Evolutionary conservation across 2,329 filamentous ascomycete genomes (phyloP).

Genomic region (Dactylellina leptospora): DNA sequence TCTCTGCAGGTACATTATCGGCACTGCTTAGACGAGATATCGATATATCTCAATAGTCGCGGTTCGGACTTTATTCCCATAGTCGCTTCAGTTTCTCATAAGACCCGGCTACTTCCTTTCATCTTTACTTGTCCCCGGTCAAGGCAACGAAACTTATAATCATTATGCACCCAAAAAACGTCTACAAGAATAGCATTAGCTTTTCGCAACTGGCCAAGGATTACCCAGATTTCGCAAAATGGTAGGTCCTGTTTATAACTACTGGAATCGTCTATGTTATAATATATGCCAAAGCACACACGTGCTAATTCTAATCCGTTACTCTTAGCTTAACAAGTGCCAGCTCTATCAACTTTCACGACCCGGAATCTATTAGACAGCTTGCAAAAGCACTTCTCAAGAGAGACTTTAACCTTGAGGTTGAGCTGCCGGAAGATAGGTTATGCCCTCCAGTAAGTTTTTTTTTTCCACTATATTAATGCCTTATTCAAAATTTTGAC

Average conservation of each 20-base stretch:
- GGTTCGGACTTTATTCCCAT: too few relatives aligned
- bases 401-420: slow-evolving; percentile 75
- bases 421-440: slow-evolving; percentile 78
- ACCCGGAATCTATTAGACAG: slow-evolving; percentile 75
- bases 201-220: slow-evolving; percentile 70
- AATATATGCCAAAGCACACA: too few relatives aligned
- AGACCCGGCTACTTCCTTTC: too few relatives aligned
- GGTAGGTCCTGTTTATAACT: too few relatives aligned
- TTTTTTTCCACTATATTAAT: neutral
- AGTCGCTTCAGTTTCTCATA: too few relatives aligned
- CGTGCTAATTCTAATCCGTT: too few relatives aligned
- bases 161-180: slow-evolving; percentile 59
- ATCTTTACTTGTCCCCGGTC: too few relatives aligned
- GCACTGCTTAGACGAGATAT: too few relatives aligned
- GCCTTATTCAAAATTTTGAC: neutral
- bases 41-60: too few relatives aligned
- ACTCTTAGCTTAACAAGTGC: slow-evolving; percentile 64
- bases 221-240: slow-evolving; percentile 69
- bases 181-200: slow-evolving; percentile 69
- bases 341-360: slow-evolving; percentile 78
- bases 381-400: slow-evolving; percentile 81
- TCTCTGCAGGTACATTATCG: too few relatives aligned
- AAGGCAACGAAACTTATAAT: too few relatives aligned
- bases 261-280: too few relatives aligned
- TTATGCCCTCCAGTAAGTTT: slow-evolving; percentile 80